phyloP scores from a whole-genome alignment of 202 grass and related monocot species.

The Digitaria exilis region DNA sequence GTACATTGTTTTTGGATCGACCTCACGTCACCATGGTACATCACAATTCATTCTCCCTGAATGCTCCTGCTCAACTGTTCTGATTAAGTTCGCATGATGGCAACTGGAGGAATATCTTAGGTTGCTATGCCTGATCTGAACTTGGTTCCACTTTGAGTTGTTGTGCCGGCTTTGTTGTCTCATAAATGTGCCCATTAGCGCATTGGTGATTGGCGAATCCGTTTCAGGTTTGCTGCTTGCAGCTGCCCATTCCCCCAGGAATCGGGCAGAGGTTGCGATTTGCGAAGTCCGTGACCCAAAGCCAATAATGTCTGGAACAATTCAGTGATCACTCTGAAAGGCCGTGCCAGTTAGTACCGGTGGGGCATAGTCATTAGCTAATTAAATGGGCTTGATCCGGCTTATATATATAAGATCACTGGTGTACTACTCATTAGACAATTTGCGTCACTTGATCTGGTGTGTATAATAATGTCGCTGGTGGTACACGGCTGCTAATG shows the following conservation, averaged over 20 bases:
- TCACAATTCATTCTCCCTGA: slow-evolving; percentile 10
- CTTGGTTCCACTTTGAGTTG: slow-evolving; percentile 29
- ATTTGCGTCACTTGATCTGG: background rate
- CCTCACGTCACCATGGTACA: background rate
- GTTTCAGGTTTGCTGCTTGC: background rate
- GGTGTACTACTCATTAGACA: background rate
- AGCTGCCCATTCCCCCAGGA: background rate
- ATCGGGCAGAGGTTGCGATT: too few relatives aligned
- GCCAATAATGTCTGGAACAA: slow-evolving; percentile 1
- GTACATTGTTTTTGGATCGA: background rate
- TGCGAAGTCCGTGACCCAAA: slow-evolving; percentile 28
- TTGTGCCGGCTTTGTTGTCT: slow-evolving; percentile 37
- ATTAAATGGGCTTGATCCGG: slow-evolving; percentile 16
- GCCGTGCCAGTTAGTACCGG: background rate
- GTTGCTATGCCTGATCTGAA: slow-evolving; percentile 41
- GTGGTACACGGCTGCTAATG: slow-evolving; percentile 26
- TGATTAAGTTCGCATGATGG: slow-evolving; percentile 38
- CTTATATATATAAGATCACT: background rate
- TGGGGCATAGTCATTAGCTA: background rate
- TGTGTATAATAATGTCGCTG: background rate
- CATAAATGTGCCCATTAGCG: slow-evolving; percentile 14
- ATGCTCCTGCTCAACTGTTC: slow-evolving; percentile 22
- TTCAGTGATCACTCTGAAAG: background rate
- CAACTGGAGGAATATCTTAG: slow-evolving; percentile 28
- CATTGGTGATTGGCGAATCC: background rate